These are phyloP conservation scores for Flaveria trinervia DNA, from an alignment of 129 eudicot species.

Conservation along the genomic window DNA sequence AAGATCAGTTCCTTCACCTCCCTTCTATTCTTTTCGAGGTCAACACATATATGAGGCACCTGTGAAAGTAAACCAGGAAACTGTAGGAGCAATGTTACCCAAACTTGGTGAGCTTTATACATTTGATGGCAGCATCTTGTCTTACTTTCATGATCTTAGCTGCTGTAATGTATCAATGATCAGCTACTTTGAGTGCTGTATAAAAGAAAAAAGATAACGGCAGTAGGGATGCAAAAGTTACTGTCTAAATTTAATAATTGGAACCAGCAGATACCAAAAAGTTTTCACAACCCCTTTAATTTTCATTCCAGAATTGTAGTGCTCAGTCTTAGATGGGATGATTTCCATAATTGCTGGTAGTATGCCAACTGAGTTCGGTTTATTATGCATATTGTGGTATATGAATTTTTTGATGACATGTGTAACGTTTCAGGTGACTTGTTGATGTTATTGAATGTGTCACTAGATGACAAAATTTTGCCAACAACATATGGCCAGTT, in stretches of 20 bases:
- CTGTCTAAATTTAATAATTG: not conserved
- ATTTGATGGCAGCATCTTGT: not conserved
- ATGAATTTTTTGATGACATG: not conserved
- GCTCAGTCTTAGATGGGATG: conserved; percentile 23
- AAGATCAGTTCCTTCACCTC: conserved; percentile 66
- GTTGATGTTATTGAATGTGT: conserved; percentile 63
- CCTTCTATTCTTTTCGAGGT: conserved; percentile 67
- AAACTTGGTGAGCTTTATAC: conserved; percentile 61
- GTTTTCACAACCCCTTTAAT: not conserved
- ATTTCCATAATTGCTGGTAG: conserved; percentile 10
- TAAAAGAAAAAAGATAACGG: not conserved
- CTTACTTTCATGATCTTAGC: not conserved
- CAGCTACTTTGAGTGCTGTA: not conserved
- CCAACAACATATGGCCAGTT: conserved; percentile 89
- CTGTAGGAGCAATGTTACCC: conserved; percentile 86
- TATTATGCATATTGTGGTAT: not conserved
- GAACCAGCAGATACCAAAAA: not conserved
- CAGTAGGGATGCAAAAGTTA: not conserved
- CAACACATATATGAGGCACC: conserved; percentile 78
- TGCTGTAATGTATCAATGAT: not conserved
- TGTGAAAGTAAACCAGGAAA: conserved; percentile 64
- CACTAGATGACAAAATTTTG: conserved; percentile 72
- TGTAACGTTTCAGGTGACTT: conserved; percentile 57
- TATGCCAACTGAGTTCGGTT: conserved; percentile 13
- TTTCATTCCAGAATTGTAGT: conserved; percentile 20